These are phyloP conservation scores for Neocatenulostroma microsporum DNA, from an alignment of 2,329 filamentous ascomycete genomes.

Conservation along the genomic window DNA sequence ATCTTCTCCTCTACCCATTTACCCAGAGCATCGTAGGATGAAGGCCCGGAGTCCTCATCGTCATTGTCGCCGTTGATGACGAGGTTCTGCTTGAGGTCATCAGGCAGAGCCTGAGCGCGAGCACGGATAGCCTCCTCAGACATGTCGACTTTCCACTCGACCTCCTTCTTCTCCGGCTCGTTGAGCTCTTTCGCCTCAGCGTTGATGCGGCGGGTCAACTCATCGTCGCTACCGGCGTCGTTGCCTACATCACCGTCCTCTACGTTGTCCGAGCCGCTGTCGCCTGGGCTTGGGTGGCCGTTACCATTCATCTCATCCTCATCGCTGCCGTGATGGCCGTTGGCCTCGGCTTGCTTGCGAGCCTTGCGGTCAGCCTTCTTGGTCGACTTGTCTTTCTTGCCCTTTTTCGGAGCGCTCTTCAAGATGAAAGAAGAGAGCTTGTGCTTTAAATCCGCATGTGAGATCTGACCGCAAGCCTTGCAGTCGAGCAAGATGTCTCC, in stretches of 20 bases:
- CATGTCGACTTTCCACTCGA: slow-evolving; percentile 94
- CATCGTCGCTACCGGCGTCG: slow-evolving; percentile 80
- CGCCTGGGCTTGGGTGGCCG: slow-evolving; percentile 55
- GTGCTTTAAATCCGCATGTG: slow-evolving; percentile 81
- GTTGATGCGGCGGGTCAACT: slow-evolving; percentile 71
- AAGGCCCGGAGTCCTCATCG: slow-evolving; percentile 71
- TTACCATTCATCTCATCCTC: slow-evolving; percentile 47
- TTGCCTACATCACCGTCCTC: slow-evolving; percentile 59
- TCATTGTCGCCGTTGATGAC: slow-evolving; percentile 60
- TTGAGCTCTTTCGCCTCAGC: slow-evolving; percentile 65
- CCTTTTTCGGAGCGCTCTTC: slow-evolving; percentile 89
- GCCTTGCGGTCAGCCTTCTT: slow-evolving; percentile 83
- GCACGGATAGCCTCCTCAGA: slow-evolving; percentile 92
- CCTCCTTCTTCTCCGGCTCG: slow-evolving; percentile 62
- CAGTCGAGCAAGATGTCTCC: slow-evolving; percentile 88
- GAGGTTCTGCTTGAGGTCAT: slow-evolving; percentile 80
- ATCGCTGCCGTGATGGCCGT: slow-evolving; percentile 42
- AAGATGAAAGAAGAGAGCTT: slow-evolving; percentile 97
- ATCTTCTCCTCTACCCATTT: slow-evolving; percentile 81
- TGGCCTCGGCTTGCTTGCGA: slow-evolving; percentile 60
- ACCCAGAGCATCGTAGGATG: slow-evolving; percentile 83
- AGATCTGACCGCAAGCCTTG: slow-evolving; percentile 95
- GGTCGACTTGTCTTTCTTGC: slow-evolving; percentile 93
- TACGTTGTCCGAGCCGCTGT: slow-evolving; percentile 58
- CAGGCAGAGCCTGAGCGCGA: slow-evolving; percentile 82